These are phyloP conservation scores for Cercospora citrullina DNA, from an alignment of 2,329 filamentous ascomycete genomes.

Conservation along the genomic window DNA sequence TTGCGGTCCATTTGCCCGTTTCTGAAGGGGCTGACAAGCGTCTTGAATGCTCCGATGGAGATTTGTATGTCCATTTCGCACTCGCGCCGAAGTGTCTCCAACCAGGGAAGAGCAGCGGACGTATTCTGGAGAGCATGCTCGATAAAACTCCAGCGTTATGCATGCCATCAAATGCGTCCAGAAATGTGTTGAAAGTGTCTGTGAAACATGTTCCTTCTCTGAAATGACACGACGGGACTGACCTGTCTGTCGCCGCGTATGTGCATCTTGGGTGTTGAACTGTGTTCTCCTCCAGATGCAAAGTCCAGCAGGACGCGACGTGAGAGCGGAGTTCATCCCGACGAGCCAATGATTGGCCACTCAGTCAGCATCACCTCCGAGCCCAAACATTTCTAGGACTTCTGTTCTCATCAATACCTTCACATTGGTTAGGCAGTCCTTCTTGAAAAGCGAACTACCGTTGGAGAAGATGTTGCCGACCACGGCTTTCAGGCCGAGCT, in stretches of 20 bases:
- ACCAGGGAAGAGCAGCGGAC: background rate
- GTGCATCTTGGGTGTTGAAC: background rate
- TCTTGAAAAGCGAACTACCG: too few species aligned
- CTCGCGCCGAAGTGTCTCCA: background rate
- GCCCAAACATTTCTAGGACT: background rate
- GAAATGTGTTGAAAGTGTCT: background rate
- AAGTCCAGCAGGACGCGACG: background rate
- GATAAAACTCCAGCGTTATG: background rate
- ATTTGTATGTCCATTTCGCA: background rate
- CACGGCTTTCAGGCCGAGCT: slow-evolving; percentile 3
- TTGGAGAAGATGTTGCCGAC: slow-evolving; percentile 2
- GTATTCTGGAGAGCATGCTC: background rate
- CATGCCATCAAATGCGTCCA: background rate
- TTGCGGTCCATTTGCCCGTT: background rate
- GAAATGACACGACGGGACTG: too few species aligned
- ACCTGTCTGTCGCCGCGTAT: too few species aligned
- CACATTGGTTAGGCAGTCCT: background rate
- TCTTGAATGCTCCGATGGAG: background rate
- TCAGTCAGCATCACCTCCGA: background rate
- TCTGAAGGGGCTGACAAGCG: background rate
- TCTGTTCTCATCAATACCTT: background rate
- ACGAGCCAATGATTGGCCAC: background rate
- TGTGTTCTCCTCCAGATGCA: background rate
- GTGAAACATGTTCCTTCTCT: too few species aligned
- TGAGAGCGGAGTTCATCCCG: background rate